Conservation (phyloP, 352 stramenopile genomes). For the Chrysophaeum taylorii region DNA sequence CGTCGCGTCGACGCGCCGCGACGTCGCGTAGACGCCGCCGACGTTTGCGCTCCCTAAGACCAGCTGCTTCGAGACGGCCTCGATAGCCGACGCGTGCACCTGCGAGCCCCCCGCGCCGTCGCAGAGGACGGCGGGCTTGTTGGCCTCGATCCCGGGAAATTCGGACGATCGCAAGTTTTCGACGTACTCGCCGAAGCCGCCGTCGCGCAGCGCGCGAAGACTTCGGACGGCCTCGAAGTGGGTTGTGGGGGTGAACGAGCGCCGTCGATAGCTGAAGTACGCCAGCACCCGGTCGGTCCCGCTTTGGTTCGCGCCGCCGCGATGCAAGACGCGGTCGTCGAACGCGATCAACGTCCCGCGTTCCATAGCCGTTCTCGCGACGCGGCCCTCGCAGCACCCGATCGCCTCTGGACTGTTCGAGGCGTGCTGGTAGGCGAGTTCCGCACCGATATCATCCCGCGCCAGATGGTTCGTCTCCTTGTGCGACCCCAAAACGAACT, state of each 20-base stretch:
- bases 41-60: background rate
- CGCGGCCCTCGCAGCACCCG: no score
- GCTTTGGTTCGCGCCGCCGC: no score
- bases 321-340: no score
- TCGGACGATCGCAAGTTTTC: constrained; percentile 16
- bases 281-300: no score
- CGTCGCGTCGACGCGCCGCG: background rate
- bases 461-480: background rate
- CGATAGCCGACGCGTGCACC: constrained; percentile 19
- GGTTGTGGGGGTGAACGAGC: no score
- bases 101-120: constrained; percentile 22
- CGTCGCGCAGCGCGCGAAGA: background rate
- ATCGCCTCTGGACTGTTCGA: no score
- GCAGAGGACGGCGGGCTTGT: constrained; percentile 16
- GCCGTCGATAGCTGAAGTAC: no score
- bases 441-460: background rate
- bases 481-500: background rate
- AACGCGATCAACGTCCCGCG: no score
- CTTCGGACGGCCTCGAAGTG: constrained; percentile 1
- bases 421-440: background rate
- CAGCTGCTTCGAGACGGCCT: constrained; percentile 19
- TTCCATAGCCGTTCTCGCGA: no score
- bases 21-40: constrained; percentile 10
- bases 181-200: constrained; percentile 3
- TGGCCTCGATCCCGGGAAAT: constrained; percentile 13